Evolutionary conservation across 2,329 filamentous ascomycete species (phyloP).

Genomic region (Colletotrichum brevisporum): DNA sequence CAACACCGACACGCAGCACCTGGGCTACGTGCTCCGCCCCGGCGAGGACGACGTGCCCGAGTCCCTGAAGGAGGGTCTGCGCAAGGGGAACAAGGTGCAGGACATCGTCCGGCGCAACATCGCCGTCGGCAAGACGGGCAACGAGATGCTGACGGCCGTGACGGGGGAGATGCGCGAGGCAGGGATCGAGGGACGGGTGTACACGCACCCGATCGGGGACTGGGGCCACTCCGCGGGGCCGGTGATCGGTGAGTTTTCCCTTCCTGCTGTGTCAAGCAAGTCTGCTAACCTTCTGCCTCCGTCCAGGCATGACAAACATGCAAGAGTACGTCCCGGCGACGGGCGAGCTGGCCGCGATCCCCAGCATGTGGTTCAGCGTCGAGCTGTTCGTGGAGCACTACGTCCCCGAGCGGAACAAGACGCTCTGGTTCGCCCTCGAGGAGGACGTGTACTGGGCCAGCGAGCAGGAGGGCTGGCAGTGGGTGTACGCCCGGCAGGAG

Average conservation of each 20-base stretch:
- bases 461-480: slow-evolving; percentile 57
- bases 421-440: slow-evolving; percentile 62
- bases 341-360: slow-evolving; percentile 61
- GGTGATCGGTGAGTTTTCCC: slow-evolving; percentile 55
- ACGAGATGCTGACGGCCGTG: slow-evolving; percentile 58
- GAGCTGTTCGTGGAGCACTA: slow-evolving; percentile 64
- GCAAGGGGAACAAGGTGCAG: slow-evolving; percentile 62
- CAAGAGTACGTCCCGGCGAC: slow-evolving; percentile 62
- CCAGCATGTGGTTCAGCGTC: slow-evolving; percentile 64
- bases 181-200: slow-evolving; percentile 62
- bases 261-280: not conserved
- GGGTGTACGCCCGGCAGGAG: slow-evolving; percentile 64
- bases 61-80: slow-evolving; percentile 58
- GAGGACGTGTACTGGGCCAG: slow-evolving; percentile 65
- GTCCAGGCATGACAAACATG: slow-evolving; percentile 63
- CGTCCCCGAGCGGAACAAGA: slow-evolving; percentile 60
- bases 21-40: slow-evolving; percentile 62
- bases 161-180: slow-evolving; percentile 58
- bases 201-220: slow-evolving; percentile 65
- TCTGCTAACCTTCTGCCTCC: not conserved
- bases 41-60: slow-evolving; percentile 57
- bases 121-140: slow-evolving; percentile 59
- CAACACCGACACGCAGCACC: slow-evolving; percentile 66
- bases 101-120: slow-evolving; percentile 62
- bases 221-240: slow-evolving; percentile 66